Evolutionary conservation across 2,329 filamentous ascomycete species (phyloP), one percentile per base, ranked within the genome.

Genomic region (Coniosporium tulheliwenetii): DNA sequence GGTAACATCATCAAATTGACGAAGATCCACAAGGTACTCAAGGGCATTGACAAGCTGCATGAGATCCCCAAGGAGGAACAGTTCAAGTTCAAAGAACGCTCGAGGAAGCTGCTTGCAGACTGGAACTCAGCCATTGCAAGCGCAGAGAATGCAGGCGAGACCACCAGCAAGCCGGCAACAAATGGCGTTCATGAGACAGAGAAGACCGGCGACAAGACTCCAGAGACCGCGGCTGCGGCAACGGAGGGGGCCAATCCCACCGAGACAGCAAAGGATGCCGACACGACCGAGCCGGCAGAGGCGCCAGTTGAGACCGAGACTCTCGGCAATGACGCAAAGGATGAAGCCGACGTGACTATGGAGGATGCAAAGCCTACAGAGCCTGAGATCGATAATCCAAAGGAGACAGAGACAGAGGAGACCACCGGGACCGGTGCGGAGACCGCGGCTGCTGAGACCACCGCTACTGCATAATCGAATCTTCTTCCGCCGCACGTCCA

Each of bases 1-100:
- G 85, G 83, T 29, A 77, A 78, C 48, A 91, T 95, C 51, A 94
- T 96, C 53, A 78, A 84, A 47, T 70, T 67, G 10, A 98, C 91
- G 46, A 98, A 96, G 71, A 95, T 98, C 62, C 89, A 96, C 75
- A 98, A 98, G 67, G 89, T 98, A 9, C 72, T 98, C 43, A 94
- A 93, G 66, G 86, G 81, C 4, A 91, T 98, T 49, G 68, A 95
- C 52, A 95, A 94, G 67, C 70, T 98, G 8, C 73, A 79, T 36
- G 71, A 71, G 3, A 93, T 98, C 50, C 87, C 87, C 5, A 80
- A 79, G 45, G 91, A 98, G 48, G 83, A 87, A 31, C 83, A 93
- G 49, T 93, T 81, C 60, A 67, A 82, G 41, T 95, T 98, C 74
- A 93, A 91, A 66, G 69, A 78, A 48, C 81, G 91, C 39, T 87